Evolutionary conservation across 768 basidiomycete genomes (phyloP), one percentile per base, ranked within the genome.

Genomic region (Xerocomellus intermedius): DNA sequence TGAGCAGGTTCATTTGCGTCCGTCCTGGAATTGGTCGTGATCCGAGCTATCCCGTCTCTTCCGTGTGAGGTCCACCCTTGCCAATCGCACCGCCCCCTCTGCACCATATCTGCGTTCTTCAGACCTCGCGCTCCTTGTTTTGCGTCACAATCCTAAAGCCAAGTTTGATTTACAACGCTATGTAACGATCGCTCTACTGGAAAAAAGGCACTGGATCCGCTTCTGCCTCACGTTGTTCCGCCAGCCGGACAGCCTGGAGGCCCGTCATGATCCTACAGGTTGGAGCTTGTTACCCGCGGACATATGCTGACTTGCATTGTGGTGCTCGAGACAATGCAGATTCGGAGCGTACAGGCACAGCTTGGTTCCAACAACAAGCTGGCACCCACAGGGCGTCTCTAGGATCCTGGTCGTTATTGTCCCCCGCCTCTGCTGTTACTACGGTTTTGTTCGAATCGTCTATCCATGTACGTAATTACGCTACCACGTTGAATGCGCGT

Each of bases 401-500:
- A 62, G 51, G 55, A 26, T 33, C 44, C 24, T 17, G 41, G 54
- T 35, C 22, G 24, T 30, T 55, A 50, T 69, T 63, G 55, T 64
- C 17, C 36, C 33, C 33, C 41, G 45, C 48, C 44, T 41, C 35
- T 35, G 19, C 10, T 22, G 24, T 44, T 41, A 28, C 49, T 43
- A 26, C 9, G 12, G 17, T 46, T 36, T 53, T 55, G 56, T 63
- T 65, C 35, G 45, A 48, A 30, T 28, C 19, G 41, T 52, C 43
- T 33, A 21, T 8, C 17, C 38, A 19, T 37, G 45, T 69, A 68
- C 67, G 68, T 68, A 69, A 68, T 56, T n/a, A 51, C 12, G 50
- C 41, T 48, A 49, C 64, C 67, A 70, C 66, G 67, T 57, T 57
- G 61, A 63, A 48, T 33, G 54, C 55, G 56, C 65, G 42, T 63